Evolutionary conservation across 2,329 filamentous ascomycete genomes (phyloP).

Genomic region (Clonostachys rhizophaga): DNA sequence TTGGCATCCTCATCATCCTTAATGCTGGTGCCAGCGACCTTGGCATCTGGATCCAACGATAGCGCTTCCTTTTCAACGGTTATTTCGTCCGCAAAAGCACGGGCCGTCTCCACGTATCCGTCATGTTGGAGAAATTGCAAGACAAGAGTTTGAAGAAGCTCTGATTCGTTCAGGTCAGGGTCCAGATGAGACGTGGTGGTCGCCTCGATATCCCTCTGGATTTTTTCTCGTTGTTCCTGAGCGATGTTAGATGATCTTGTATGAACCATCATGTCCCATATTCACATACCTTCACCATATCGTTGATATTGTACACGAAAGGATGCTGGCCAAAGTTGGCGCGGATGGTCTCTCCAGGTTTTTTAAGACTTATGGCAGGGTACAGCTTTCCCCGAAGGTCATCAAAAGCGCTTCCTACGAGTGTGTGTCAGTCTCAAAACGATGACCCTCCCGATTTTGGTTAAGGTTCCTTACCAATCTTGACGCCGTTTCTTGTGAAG

Average conservation of each 20-base stretch:
- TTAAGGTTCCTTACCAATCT: constrained; percentile 38
- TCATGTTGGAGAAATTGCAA: constrained; percentile 91
- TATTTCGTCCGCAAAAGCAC: constrained; percentile 81
- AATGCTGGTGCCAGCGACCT: constrained; percentile 58
- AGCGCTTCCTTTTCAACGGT: constrained; percentile 68
- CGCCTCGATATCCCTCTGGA: constrained; percentile 55
- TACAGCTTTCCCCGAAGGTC: constrained; percentile 64
- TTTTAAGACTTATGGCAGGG: constrained; percentile 62
- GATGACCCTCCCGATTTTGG: neutral
- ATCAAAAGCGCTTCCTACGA: constrained; percentile 63
- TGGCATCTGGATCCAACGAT: constrained; percentile 46
- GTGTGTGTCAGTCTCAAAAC: constrained; percentile 12
- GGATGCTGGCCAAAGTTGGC: constrained; percentile 68
- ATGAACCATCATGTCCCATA: neutral
- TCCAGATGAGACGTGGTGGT: constrained; percentile 57
- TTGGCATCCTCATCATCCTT: constrained; percentile 83
- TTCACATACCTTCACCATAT: constrained; percentile 66
- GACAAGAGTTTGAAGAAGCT: constrained; percentile 75
- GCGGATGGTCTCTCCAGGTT: constrained; percentile 54
- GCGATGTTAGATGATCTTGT: neutral
- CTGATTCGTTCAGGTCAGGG: constrained; percentile 64
- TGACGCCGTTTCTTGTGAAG: constrained; percentile 61
- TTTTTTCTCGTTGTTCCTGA: constrained; percentile 54
- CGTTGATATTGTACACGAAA: constrained; percentile 89
- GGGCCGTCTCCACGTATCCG: constrained; percentile 89